Evolutionary conservation across 2,329 filamentous ascomycete species (phyloP), one percentile per base, ranked within the genome.

Genomic region (Talaromyces sp.): DNA sequence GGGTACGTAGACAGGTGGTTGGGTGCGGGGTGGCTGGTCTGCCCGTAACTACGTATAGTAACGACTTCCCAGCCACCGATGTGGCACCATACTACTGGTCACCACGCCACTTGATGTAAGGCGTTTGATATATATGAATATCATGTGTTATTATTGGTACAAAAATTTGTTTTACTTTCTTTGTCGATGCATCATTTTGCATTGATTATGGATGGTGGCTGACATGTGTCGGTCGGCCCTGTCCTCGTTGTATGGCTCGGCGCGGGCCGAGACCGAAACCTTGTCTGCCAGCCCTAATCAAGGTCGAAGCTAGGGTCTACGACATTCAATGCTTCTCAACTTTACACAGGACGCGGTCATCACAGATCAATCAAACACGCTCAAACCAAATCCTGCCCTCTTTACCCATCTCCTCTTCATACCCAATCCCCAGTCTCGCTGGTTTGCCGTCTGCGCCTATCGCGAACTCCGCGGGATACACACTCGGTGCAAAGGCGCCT

Each of bases 1-100:
- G 33, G 45, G 60, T 56, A 49, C 61, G 33, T 64, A 39, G 62
- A 52, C 62, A 60, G 54, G 62, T 50, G 62, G 62, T 64, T 64
- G 62, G 62, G 62, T 45, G 35, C 60, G 60, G 65, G 65, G 61
- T 60, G 65, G 65, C 60, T 66, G 65, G 65, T 52, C n/a, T 57
- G 27, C 27, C 27, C 27, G 27, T 31, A 31, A 7, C 27, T 31
- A 31, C 27, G 27, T 31, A 47, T 62, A 27, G 22, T 50, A 35
- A 39, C 24, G 43, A n/a, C 47, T 62, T 63, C 61, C 65, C 65
- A 66, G 65, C 65, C 65, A 66, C 65, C 56, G 19, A 63, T 61
- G 61, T 66, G 65, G 45, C 61, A 52, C 47, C 43, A 39, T 39
- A 1, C 31, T 49, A 64, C 61, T 66, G 65, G 65, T 19, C 16